phyloP scores from a whole-genome alignment of 2,329 filamentous ascomycete species.

The Daldinia eschscholtzii region DNA sequence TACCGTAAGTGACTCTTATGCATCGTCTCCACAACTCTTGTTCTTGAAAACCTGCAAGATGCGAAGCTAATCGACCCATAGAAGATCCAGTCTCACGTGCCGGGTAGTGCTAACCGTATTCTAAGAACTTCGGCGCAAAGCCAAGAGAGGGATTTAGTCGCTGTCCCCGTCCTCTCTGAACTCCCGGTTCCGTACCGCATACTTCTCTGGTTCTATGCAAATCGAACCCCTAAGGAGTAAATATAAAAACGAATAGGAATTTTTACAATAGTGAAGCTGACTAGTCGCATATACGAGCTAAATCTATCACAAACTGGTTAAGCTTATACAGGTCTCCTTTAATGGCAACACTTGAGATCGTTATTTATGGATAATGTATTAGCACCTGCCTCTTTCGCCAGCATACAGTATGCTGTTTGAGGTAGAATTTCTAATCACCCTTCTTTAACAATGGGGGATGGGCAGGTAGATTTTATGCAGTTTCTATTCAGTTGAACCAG shows the following conservation, averaged over 20 bases:
- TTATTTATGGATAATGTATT: background rate
- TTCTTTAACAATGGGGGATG: background rate
- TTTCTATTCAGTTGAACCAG: background rate
- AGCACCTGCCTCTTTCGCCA: background rate
- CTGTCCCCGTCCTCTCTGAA: slow-evolving; percentile 1
- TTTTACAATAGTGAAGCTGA: background rate
- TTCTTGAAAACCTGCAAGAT: slow-evolving; percentile 12
- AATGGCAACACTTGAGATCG: background rate
- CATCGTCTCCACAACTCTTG: slow-evolving; percentile 6
- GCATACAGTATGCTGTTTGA: background rate
- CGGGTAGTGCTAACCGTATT: slow-evolving; percentile 10
- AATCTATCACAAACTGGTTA: background rate
- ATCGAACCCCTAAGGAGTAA: background rate
- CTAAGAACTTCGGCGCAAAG: slow-evolving; percentile 10
- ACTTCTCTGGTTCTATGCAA: background rate
- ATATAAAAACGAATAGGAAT: slow-evolving; percentile 2
- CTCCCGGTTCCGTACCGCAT: slow-evolving; percentile 4
- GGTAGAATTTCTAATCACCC: background rate
- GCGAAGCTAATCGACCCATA: slow-evolving; percentile 20
- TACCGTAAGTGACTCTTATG: slow-evolving; percentile 17
- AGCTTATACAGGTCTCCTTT: background rate
- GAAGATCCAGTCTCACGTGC: slow-evolving; percentile 6
- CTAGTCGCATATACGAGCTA: slow-evolving; percentile 6
- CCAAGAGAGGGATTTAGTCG: slow-evolving; percentile 1
- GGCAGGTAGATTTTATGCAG: background rate